Percentiles rank a stretch among this genome's conserved stretches.
phyloP scores from a whole-genome alignment of 495 filamentous ascomycete genomes.

The Xylaria curta region DNA sequence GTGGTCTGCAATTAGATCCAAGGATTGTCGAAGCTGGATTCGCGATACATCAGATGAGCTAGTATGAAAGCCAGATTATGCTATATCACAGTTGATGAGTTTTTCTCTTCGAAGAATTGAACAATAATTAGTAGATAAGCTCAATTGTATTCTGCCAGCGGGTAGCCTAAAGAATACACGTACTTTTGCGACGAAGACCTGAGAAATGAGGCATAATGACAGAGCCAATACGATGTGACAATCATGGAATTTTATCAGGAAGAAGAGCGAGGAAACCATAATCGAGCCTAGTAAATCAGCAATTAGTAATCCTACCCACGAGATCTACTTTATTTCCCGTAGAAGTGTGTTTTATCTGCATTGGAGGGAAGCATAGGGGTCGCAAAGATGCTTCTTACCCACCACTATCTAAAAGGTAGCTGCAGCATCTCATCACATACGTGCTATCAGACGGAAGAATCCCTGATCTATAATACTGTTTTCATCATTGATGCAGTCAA shows the following conservation, averaged over 20 bases:
- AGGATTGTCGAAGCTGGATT: background rate
- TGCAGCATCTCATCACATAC: constrained; percentile 2
- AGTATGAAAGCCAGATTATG: background rate
- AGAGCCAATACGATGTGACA: background rate
- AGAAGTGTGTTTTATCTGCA: background rate
- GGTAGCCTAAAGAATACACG: background rate
- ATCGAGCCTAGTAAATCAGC: background rate
- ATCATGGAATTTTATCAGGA: background rate
- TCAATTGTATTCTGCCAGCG: background rate
- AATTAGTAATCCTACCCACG: background rate
- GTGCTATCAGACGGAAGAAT: background rate
- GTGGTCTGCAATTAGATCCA: background rate
- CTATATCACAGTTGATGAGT: background rate
- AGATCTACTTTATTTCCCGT: background rate
- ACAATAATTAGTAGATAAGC: background rate
- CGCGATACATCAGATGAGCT: background rate
- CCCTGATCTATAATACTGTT: background rate
- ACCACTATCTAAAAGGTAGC: background rate
- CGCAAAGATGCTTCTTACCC: background rate
- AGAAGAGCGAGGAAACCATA: background rate
- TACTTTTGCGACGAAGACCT: background rate
- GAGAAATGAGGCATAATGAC: background rate
- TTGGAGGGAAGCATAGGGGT: background rate
- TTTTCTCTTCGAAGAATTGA: background rate
- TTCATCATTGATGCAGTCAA: background rate